Base-by-base conservation (phyloP, 352 stramenopile species). In the Phytophthora macrochlamydospora region DNA sequence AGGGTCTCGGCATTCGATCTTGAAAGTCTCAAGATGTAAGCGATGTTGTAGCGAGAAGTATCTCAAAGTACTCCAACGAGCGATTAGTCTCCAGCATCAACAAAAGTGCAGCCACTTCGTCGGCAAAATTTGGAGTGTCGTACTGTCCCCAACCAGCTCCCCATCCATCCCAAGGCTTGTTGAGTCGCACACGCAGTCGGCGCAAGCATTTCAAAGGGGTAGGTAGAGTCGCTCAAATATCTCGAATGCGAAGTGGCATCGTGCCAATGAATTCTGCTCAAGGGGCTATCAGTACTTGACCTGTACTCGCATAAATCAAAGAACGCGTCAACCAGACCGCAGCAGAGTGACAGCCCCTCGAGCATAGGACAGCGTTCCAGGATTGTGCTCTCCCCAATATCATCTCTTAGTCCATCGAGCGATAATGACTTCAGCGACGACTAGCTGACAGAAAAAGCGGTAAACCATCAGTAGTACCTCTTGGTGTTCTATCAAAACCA, bases 61-160 rank as follows among this genome's bases (percentile, higher is more conserved):
- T 11, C 4, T 67, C 59, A 4, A 67, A 40, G 18, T 62, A 67
- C 18, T 67, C 59, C 5, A 67, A 50, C 8, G 6, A 56, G 29
- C 46, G 13, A 32, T 59, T 59, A 28, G 42, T 52, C 9, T 45
- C 5, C 6, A 69, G 13, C 49, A 69, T 50, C 8, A 45, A n/a
- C 33, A 65, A 18, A 49, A 69, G 14, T 28, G n/a, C 30, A 18
- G 0, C 9, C 9, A 55, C 13, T 11, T 40, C 35, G 35, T 40
- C 35, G 35, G 35, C 35, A 40, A 40, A 40, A 11, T 40, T 40
- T 6, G 6, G 35, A 11, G 35, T 6, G 35, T 40, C 35, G 35
- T 40, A 40, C 6, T 11, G 6, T 40, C 35, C 35, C 35, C 6
- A 11, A 40, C 6, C 35, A 40, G 9, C 35, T 40, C 35, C 35